Evolutionary conservation across 2,329 filamentous ascomycete species (phyloP).

Genomic region (Fusarium miscanthi): DNA sequence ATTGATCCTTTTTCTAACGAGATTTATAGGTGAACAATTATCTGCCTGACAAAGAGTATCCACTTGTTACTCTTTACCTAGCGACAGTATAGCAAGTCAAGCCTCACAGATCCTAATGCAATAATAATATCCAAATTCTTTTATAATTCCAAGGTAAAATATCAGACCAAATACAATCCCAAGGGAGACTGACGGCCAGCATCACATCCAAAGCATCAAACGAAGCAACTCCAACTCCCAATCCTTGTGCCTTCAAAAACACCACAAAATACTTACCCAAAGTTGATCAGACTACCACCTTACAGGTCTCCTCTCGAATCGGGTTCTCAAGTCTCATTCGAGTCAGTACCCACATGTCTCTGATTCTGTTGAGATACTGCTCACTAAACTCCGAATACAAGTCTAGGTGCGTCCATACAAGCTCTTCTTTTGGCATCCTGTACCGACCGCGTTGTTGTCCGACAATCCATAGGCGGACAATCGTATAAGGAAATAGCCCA

Average conservation of each 20-base stretch:
- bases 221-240: not conserved
- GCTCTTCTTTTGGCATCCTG: not conserved
- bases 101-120: not conserved
- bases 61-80: not conserved
- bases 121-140: not conserved
- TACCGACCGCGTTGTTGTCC: not conserved
- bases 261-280: not conserved
- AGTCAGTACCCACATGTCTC: constrained; percentile 14
- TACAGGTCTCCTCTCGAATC: not conserved
- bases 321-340: constrained; percentile 8
- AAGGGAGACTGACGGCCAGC: not conserved
- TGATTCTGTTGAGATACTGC: not conserved
- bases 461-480: constrained; percentile 29
- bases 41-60: not conserved
- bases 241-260: not conserved
- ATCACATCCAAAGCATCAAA: not conserved
- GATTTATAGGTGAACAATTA: not conserved
- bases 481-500: not conserved
- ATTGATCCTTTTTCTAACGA: not conserved
- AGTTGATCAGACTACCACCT: not conserved
- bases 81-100: not conserved
- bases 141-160: too few species aligned
- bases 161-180: not conserved
- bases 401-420: constrained; percentile 16
- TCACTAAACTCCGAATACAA: not conserved